phyloP scores from a whole-genome alignment of 2,329 filamentous ascomycete genomes.

The Parastagonospora nodorum region DNA sequence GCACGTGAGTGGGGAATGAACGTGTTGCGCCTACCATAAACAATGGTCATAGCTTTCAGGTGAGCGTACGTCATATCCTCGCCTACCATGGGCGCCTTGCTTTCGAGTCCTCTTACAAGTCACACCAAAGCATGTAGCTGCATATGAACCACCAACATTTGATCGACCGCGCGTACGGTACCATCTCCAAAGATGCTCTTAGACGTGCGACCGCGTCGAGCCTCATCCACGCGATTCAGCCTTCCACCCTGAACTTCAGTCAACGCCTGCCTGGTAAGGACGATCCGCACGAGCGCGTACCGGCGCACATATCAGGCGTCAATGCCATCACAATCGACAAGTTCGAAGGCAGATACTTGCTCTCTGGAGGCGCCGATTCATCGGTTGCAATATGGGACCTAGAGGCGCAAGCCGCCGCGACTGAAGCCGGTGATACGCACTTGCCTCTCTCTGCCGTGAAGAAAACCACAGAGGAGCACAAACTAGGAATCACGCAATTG shows the following conservation, averaged over 20 bases:
- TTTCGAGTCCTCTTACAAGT: conserved; percentile 1
- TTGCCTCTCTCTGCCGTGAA: conserved; percentile 34
- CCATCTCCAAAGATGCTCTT: conserved; percentile 63
- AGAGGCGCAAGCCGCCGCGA: conserved; percentile 51
- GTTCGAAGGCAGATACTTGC: conserved; percentile 77
- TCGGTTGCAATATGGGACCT: conserved; percentile 88
- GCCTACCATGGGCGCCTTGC: neutral
- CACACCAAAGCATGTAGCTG: conserved; percentile 42
- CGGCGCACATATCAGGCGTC: conserved; percentile 77
- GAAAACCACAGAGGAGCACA: conserved; percentile 55
- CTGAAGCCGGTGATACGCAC: conserved; percentile 21
- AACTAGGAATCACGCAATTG: conserved; percentile 75
- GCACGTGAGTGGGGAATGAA: conserved; percentile 10
- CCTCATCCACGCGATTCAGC: conserved; percentile 71
- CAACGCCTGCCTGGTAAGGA: conserved; percentile 56
- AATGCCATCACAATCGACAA: conserved; percentile 80
- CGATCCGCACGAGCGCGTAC: conserved; percentile 48
- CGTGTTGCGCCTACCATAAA: conserved; percentile 7
- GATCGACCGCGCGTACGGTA: conserved; percentile 75
- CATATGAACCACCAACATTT: conserved; percentile 61
- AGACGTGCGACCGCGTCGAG: conserved; percentile 68
- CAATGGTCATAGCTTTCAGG: conserved; percentile 10
- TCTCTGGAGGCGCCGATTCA: conserved; percentile 86
- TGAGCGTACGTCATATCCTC: conserved; percentile 19
- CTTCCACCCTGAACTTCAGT: conserved; percentile 72